Evolutionary conservation across 768 basidiomycete species (phyloP).

Genomic region (Psilocybe subaeruginosa): DNA sequence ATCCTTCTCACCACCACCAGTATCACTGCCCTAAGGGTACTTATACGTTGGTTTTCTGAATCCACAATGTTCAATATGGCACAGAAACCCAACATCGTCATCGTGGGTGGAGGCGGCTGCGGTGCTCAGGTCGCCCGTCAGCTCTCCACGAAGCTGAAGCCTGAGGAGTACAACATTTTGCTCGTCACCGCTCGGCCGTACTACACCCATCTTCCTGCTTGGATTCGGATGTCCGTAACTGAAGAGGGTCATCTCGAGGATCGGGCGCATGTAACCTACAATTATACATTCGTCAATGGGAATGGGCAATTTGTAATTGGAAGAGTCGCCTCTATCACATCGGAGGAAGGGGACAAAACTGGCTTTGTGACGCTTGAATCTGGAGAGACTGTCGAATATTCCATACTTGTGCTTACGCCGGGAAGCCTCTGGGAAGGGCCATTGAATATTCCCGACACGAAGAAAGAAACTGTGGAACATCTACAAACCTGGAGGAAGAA

Average conservation of each 20-base stretch:
- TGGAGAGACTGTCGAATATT: slow-evolving; percentile 54
- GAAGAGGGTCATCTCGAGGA: slow-evolving; percentile 45
- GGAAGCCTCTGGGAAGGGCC: slow-evolving; percentile 60
- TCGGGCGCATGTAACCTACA: slow-evolving; percentile 50
- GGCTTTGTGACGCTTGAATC: slow-evolving; percentile 47
- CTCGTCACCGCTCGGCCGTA: slow-evolving; percentile 58
- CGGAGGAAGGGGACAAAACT: slow-evolving; percentile 21
- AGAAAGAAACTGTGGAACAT: slow-evolving; percentile 27
- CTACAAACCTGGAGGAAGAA: slow-evolving; percentile 33
- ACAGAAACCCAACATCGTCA: slow-evolving; percentile 25
- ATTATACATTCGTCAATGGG: slow-evolving; percentile 47
- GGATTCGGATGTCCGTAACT: slow-evolving; percentile 56
- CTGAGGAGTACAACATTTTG: slow-evolving; percentile 49
- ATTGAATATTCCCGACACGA: slow-evolving; percentile 42
- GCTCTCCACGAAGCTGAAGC: slow-evolving; percentile 54
- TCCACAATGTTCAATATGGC: slow-evolving; percentile 12
- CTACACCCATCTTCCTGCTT: slow-evolving; percentile 50
- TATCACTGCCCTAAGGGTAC: background rate
- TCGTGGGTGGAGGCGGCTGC: slow-evolving; percentile 55
- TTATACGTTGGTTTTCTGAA: background rate
- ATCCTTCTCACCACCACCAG: background rate
- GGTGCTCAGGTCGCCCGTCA: slow-evolving; percentile 45
- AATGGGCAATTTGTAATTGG: slow-evolving; percentile 50
- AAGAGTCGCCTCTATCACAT: slow-evolving; percentile 34
- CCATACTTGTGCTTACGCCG: slow-evolving; percentile 60